These are phyloP conservation scores for Patellifolia procumbens DNA, from an alignment of 179 eudicot species.

Conservation along the genomic window DNA sequence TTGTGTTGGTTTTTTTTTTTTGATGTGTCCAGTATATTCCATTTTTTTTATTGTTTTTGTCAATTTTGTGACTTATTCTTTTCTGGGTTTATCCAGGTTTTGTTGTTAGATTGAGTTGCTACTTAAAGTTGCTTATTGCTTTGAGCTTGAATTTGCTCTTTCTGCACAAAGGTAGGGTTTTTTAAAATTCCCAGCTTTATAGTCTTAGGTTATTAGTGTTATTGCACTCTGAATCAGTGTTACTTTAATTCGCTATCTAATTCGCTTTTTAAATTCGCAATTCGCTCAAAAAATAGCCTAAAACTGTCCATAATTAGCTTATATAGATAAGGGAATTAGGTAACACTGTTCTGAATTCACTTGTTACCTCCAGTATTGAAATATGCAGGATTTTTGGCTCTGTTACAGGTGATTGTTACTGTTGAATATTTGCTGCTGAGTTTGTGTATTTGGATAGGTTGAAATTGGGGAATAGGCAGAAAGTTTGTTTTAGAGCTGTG, in stretches of 20 bases:
- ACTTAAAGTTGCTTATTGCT: slow-evolving; percentile 8
- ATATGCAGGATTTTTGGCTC: not conserved
- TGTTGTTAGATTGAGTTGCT: not conserved
- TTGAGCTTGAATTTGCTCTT: not conserved
- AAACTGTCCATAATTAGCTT: too few species aligned
- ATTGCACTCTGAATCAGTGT: too few species aligned
- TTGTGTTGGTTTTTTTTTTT: not conserved
- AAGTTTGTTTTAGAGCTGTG: not conserved
- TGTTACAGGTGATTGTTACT: slow-evolving; percentile 20
- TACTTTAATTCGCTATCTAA: too few species aligned
- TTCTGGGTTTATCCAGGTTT: slow-evolving; percentile 1
- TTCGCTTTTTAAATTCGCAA: too few species aligned
- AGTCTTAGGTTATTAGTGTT: too few species aligned
- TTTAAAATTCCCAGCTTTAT: too few species aligned
- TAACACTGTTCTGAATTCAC: not conserved
- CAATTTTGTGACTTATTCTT: not conserved
- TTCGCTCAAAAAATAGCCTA: too few species aligned
- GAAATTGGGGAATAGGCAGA: slow-evolving; percentile 9
- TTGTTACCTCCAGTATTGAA: not conserved
- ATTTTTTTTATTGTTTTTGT: not conserved
- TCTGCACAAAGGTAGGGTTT: too few species aligned
- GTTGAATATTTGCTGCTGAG: slow-evolving; percentile 15
- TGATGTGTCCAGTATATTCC: not conserved
- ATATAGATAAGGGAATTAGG: not conserved
- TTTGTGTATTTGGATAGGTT: slow-evolving; percentile 13